Conservation (phyloP, 2,329 filamentous ascomycete species). For the Arthrobotrys megalospora region DNA sequence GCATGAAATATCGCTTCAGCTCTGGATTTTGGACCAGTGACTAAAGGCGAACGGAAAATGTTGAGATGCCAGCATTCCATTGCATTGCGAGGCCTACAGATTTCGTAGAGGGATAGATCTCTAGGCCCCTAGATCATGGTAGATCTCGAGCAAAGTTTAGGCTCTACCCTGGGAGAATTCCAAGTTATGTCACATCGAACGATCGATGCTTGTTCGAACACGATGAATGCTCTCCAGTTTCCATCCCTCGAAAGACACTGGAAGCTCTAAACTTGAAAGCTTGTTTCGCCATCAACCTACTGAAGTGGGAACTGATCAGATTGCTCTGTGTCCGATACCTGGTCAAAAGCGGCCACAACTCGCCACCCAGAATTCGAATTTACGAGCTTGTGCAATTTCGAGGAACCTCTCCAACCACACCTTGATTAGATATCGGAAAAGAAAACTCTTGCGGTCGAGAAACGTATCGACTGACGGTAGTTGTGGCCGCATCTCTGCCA, state of each 20-base stretch:
- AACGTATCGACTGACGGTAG: background rate
- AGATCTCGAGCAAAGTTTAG: constrained; percentile 31
- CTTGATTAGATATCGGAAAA: background rate
- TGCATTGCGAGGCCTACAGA: constrained; percentile 1
- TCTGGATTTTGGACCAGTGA: background rate
- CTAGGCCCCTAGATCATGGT: constrained; percentile 27
- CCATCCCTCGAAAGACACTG: constrained; percentile 17
- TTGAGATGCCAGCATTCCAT: constrained; percentile 31
- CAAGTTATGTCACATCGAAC: constrained; percentile 26
- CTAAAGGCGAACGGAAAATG: background rate
- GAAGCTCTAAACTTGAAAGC: constrained; percentile 27
- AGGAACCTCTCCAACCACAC: constrained; percentile 1
- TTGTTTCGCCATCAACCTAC: constrained; percentile 59
- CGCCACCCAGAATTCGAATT: background rate
- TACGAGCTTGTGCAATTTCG: background rate
- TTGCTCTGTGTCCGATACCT: constrained; percentile 17
- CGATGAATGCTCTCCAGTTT: background rate
- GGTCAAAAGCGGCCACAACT: constrained; percentile 8
- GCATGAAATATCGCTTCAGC: constrained; percentile 12
- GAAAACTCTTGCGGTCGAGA: background rate
- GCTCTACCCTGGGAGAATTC: constrained; percentile 13
- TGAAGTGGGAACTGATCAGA: constrained; percentile 51
- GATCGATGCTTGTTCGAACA: constrained; percentile 2
- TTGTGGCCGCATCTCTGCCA: constrained; percentile 36
- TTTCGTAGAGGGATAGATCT: background rate